Conservation (phyloP, 352 stramenopile species). For the Phytophthora hibernalis region DNA sequence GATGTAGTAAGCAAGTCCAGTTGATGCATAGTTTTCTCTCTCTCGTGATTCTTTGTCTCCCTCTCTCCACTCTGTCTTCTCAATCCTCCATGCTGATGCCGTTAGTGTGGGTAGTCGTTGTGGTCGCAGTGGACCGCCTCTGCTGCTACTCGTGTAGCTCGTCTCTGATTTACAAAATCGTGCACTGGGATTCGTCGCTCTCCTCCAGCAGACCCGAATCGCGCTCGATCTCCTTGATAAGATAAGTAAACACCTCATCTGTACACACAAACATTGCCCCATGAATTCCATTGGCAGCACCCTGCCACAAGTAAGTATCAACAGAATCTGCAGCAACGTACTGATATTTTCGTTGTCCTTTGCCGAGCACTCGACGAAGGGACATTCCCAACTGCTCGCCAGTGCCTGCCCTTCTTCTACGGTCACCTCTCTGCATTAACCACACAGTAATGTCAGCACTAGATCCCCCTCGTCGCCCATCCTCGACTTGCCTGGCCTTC, state of each 20-base stretch:
- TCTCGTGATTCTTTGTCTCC: conserved; percentile 2
- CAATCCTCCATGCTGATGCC: conserved; percentile 9
- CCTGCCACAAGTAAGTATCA: not conserved
- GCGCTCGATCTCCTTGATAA: conserved; percentile 92
- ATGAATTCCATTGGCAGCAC: conserved; percentile 9
- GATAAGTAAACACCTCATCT: conserved; percentile 92
- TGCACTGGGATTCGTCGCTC: conserved; percentile 74
- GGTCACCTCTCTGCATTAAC: conserved; percentile 69
- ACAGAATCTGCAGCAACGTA: conserved; percentile 56
- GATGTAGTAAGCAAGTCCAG: conserved; percentile 15
- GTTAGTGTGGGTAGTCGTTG: conserved; percentile 13
- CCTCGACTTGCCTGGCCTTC: conserved; percentile 74
- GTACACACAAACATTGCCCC: conserved; percentile 12
- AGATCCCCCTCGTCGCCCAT: not conserved
- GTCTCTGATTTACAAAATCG: conserved; percentile 72
- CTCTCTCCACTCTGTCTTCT: conserved; percentile 12
- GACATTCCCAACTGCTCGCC: conserved; percentile 91
- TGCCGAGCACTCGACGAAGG: conserved; percentile 96
- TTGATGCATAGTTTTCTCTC: conserved; percentile 15
- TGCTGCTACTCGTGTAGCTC: conserved; percentile 18
- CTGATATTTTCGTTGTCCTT: conserved; percentile 93
- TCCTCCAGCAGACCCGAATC: conserved; percentile 89
- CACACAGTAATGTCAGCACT: conserved; percentile 15
- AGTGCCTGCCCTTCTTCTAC: conserved; percentile 89
- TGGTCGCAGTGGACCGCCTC: conserved; percentile 6